Base-by-base conservation (phyloP, 2,329 filamentous ascomycete genomes). In the Lojkania enalia region DNA sequence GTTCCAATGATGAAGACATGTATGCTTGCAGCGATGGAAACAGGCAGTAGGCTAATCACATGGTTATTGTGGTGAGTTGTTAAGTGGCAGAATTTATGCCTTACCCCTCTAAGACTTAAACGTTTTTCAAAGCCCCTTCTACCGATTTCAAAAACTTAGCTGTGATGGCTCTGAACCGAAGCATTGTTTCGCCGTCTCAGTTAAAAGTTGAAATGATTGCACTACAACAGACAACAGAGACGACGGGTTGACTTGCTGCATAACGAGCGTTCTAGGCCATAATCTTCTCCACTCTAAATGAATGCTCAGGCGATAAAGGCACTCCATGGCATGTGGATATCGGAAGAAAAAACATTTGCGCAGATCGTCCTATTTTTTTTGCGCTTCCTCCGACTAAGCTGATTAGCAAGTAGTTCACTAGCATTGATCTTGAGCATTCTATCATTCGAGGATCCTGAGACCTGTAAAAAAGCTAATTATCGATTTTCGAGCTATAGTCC, bases 21-120 rank as follows among this genome's bases (percentile, higher is more conserved):
- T 46, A 46, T 55, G 55, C 2, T 9, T 12, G 45, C 55, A 58
- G 41, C 19, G 47, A 12, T 44, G 47, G 43, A 49, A 49, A 16
- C 32, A 36, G 33, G 33, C 50, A 35, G 6, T 16, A 23, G 38
- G 52, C 44, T 15, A 20, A 52, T 39, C 55, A 55, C 51, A 55
- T 58, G 38, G 39, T 5, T 4, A 11, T 18, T 7, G 33, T 12
- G 16, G 12, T 35, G 15, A 3, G 29, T 13, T 41, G 36, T 19
- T 19, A 15, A 13, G 14, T 9, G 35, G 12, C 9, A 19, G n/a
- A n/a, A n/a, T 27, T 7, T 7, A 27, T 27, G 23, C n/a, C n/a
- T n/a, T n/a, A n/a, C n/a, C n/a, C n/a, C n/a, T n/a, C n/a, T n/a
- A n/a, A n/a, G n/a, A n/a, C n/a, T n/a, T n/a, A n/a, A n/a, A n/a